A percentile compares a stretch with the other conserved stretches of the same genome.
Evolutionary conservation across 257 asterid genomes (phyloP).

Genomic region (Orobanche coerulescens): DNA sequence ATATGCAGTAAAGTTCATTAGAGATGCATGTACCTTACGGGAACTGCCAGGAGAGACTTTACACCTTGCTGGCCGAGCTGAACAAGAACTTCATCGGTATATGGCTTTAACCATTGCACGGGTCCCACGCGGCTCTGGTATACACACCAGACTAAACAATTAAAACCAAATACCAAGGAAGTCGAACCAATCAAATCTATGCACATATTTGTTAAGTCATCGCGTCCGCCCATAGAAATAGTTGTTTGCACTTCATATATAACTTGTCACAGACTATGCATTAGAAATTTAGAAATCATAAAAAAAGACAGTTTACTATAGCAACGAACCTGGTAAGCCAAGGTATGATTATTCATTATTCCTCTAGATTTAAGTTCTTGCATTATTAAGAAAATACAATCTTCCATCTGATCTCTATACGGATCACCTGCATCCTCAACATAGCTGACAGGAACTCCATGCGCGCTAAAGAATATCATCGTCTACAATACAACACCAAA

Average conservation of each 20-base stretch:
- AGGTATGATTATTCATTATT: slow-evolving; percentile 55
- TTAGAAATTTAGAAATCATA: too few relatives aligned
- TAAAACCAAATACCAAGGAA: too few relatives aligned
- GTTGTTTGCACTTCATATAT: too few relatives aligned
- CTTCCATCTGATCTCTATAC: slow-evolving; percentile 89
- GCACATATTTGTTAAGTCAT: too few relatives aligned
- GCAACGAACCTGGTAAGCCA: slow-evolving; percentile 80
- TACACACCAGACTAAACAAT: too few relatives aligned
- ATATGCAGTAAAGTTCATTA: too few relatives aligned
- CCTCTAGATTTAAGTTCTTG: slow-evolving; percentile 84
- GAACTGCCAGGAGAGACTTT: slow-evolving; percentile 83
- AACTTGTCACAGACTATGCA: too few relatives aligned
- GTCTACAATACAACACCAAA: slow-evolving; percentile 33
- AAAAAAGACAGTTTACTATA: too few relatives aligned
- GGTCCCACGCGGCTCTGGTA: slow-evolving; percentile 93
- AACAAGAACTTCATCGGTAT: slow-evolving; percentile 92
- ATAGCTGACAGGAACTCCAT: slow-evolving; percentile 92
- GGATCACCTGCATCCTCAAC: slow-evolving; percentile 96
- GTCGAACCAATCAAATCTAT: too few relatives aligned
- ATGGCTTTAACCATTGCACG: slow-evolving; percentile 94
- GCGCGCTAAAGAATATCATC: slow-evolving; percentile 92
- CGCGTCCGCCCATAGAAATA: too few relatives aligned
- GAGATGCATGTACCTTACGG: slow-evolving; percentile 79
- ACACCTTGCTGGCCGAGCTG: slow-evolving; percentile 90
- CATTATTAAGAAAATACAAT: slow-evolving; percentile 82